Conservation (phyloP, 768 basidiomycete species). For the Leucocoprinus sp. region DNA sequence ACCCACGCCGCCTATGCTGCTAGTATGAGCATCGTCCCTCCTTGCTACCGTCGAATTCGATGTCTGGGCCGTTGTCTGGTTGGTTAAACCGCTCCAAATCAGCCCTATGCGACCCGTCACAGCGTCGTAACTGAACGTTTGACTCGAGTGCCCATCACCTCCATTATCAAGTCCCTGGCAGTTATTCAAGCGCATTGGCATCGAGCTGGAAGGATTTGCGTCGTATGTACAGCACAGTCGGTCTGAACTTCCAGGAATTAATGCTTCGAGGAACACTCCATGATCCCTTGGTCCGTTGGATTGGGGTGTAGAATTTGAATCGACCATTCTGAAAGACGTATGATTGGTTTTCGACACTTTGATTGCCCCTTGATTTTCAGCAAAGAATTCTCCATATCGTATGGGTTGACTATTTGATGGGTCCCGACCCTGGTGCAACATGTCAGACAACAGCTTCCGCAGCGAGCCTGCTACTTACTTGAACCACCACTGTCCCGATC, state of each 20-base stretch:
- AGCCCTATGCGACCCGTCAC: not conserved
- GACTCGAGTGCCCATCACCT: not conserved
- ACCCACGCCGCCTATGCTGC: not conserved
- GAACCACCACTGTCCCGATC: not conserved
- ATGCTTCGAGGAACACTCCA: not conserved
- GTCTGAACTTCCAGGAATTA: not conserved
- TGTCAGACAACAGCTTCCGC: not conserved
- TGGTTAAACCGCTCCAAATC: not conserved
- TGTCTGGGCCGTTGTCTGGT: not conserved
- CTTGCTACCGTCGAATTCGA: not conserved
- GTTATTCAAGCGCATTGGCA: not conserved
- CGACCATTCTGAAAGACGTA: not conserved
- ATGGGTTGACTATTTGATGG: not conserved
- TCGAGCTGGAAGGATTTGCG: not conserved
- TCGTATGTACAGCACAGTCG: constrained; percentile 3
- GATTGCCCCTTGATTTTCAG: not conserved
- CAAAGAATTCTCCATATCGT: not conserved
- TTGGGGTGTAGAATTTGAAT: not conserved
- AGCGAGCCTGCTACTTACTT: not conserved
- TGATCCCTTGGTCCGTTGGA: not conserved
- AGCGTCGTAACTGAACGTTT: not conserved
- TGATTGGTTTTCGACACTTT: not conserved
- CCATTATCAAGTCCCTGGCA: not conserved
- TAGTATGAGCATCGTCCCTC: not conserved
- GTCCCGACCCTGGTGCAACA: not conserved